phyloP scores from a whole-genome alignment of 192 early-diverging fungal genomes.

The Spizellomyces punctatus region DNA sequence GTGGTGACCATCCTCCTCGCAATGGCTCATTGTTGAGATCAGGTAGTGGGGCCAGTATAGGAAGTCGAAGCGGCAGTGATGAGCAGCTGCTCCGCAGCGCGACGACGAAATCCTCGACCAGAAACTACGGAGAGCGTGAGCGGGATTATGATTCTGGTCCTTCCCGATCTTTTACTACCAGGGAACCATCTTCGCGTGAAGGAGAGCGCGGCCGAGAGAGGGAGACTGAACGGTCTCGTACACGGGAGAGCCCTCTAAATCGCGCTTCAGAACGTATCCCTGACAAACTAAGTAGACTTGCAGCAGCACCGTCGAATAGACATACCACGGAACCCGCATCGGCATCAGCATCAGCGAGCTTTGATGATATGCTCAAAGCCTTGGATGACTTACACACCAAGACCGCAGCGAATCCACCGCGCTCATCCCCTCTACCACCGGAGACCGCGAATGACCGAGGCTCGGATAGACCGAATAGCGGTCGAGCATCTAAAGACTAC shows the following conservation, averaged over 20 bases:
- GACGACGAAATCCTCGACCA: background rate
- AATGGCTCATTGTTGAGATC: background rate
- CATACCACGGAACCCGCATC: background rate
- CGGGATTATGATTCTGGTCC: background rate
- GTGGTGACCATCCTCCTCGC: background rate
- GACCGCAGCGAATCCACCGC: conserved; percentile 26
- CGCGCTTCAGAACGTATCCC: background rate
- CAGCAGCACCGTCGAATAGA: background rate
- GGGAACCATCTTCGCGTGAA: background rate
- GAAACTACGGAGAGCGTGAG: conserved; percentile 7
- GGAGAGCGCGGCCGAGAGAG: background rate
- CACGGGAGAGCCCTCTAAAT: background rate
- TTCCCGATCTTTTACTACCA: background rate
- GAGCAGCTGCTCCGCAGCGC: background rate
- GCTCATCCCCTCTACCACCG: conserved; percentile 4
- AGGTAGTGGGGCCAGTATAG: background rate
- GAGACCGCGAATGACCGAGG: background rate
- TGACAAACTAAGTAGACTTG: background rate
- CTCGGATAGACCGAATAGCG: conserved; percentile 3
- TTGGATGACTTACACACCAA: conserved; percentile 25
- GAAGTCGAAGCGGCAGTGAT: background rate
- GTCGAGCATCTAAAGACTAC: conserved; percentile 16
- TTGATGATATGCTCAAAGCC: conserved; percentile 34
- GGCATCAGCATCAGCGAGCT: background rate
- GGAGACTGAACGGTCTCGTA: background rate